These are phyloP conservation scores for Luvunga scandens DNA, from an alignment of 345 rosid genomes.

Conservation along the genomic window DNA sequence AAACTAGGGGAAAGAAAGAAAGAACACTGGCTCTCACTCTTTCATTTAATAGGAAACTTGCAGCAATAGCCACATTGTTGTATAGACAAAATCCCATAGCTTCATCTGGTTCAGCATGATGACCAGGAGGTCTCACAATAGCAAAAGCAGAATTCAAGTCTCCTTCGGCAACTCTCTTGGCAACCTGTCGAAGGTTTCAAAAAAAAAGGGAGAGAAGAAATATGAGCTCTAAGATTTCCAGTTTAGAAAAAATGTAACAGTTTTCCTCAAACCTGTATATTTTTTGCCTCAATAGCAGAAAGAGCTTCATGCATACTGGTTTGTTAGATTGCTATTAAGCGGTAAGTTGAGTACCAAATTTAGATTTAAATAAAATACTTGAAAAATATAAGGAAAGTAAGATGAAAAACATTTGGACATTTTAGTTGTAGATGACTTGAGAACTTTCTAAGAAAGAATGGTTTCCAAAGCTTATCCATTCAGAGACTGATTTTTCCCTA, in stretches of 20 bases:
- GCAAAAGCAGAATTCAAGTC: slow-evolving; percentile 83
- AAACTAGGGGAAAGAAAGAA: not conserved
- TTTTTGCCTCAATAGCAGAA: not conserved
- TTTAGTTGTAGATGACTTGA: not conserved
- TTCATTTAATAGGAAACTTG: slow-evolving; percentile 61
- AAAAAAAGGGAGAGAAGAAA: not conserved
- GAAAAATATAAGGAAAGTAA: not conserved
- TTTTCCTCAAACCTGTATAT: not conserved
- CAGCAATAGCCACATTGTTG: slow-evolving; percentile 92
- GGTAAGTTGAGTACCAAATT: not conserved
- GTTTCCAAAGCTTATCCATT: not conserved
- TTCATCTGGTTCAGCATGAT: slow-evolving; percentile 85
- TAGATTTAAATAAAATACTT: not conserved
- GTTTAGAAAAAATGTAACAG: not conserved
- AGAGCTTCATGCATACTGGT: not conserved
- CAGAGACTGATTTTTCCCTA: too few relatives aligned
- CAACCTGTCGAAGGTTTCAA: slow-evolving; percentile 34
- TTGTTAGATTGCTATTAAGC: not conserved
- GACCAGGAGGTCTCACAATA: slow-evolving; percentile 99
- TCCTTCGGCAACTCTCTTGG: slow-evolving; percentile 78
- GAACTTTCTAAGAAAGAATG: not conserved
- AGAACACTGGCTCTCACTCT: slow-evolving; percentile 43
- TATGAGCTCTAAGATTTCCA: not conserved
- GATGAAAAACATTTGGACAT: not conserved
- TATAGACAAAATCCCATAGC: slow-evolving; percentile 93